phyloP scores from a whole-genome alignment of 2,329 filamentous ascomycete species.

The Cercospora beticola region DNA sequence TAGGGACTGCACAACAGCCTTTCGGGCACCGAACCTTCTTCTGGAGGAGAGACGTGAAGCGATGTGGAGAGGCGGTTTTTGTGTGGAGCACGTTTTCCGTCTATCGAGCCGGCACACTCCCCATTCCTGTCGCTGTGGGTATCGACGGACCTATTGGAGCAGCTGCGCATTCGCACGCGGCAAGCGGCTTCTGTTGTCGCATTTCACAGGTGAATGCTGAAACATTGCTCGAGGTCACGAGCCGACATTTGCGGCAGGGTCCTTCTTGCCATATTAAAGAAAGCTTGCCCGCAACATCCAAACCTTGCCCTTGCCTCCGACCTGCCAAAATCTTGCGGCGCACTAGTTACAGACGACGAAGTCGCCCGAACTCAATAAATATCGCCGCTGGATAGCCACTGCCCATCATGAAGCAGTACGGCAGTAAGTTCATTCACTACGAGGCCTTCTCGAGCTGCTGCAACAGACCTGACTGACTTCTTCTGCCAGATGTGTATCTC shows the following conservation, averaged over 20 bases:
- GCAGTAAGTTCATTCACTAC: constrained; percentile 36
- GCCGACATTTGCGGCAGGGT: not conserved
- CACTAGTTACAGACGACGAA: not conserved
- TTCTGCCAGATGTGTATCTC: constrained; percentile 50
- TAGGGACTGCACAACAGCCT: not conserved
- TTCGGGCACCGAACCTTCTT: not conserved
- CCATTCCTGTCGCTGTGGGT: not conserved
- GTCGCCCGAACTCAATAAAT: not conserved
- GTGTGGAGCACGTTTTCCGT: not conserved
- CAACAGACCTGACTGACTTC: not conserved
- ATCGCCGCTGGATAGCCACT: not conserved
- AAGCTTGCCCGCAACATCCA: not conserved
- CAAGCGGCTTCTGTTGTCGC: not conserved
- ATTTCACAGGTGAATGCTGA: not conserved
- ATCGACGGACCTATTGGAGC: not conserved
- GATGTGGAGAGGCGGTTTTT: not conserved
- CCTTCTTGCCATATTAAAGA: constrained; percentile 1
- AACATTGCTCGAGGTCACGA: not conserved
- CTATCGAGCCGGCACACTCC: not conserved
- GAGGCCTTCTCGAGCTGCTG: not conserved
- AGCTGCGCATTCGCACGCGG: not conserved
- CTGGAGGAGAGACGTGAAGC: not conserved
- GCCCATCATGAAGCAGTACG: constrained; percentile 40
- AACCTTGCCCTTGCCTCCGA: not conserved
- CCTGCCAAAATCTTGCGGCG: not conserved